A percentile compares a stretch with the other conserved stretches of the same genome.
Conservation (phyloP, 2,329 filamentous ascomycete genomes). For the Tolypocladium ovalisporum region DNA sequence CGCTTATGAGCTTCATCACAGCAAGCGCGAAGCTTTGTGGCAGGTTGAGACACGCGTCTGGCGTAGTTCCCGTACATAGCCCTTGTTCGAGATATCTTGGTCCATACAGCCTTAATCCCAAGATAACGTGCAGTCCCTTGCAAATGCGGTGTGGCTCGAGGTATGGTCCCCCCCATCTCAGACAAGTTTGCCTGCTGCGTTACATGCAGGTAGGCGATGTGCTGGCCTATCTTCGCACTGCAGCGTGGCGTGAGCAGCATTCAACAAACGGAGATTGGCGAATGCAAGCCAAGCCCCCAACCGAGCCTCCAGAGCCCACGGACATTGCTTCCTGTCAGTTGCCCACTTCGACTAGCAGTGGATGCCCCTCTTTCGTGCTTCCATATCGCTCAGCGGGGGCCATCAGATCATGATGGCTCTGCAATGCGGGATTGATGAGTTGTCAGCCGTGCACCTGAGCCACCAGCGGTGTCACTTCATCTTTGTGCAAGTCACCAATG, state of each 20-base stretch:
- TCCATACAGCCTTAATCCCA: constrained; percentile 6
- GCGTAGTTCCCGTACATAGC: neutral
- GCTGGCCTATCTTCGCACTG: neutral
- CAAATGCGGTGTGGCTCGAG: constrained; percentile 14
- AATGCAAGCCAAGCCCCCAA: neutral
- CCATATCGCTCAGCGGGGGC: neutral
- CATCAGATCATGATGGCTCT: neutral
- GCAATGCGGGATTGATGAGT: constrained; percentile 2
- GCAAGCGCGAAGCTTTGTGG: neutral
- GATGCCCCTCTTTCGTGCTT: neutral
- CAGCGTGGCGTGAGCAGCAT: neutral
- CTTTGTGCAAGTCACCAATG: no score
- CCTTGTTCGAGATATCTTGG: neutral
- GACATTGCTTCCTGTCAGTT: neutral
- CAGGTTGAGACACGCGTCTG: constrained; percentile 5
- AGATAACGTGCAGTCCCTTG: constrained; percentile 16
- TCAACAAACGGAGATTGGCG: neutral
- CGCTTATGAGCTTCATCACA: neutral
- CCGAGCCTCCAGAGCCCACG: neutral
- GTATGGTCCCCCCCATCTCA: constrained; percentile 3
- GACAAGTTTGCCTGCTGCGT: constrained; percentile 4
- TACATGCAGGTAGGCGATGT: neutral
- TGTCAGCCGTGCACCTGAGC: constrained; percentile 1
- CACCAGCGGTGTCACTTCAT: neutral
- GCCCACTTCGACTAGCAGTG: neutral